Base-by-base conservation (phyloP, 2,329 filamentous ascomycete genomes). In the Cytospora piceae region DNA sequence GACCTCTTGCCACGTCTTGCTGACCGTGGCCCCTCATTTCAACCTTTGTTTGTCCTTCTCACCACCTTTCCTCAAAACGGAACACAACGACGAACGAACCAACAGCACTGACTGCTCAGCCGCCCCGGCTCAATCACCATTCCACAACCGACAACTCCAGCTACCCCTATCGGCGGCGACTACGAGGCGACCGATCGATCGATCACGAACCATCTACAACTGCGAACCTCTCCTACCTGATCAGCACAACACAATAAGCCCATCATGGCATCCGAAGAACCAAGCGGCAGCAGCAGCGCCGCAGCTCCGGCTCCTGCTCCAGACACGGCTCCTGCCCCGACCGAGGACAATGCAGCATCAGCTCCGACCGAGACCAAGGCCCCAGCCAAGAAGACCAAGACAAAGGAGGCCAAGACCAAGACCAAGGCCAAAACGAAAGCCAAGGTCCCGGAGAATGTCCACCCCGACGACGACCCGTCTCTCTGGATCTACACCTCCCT, bases 401-500 rank as follows among this genome's bases (percentile, higher is more conserved):
- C 53, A 57, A 62, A 51, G 62, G 63, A 46, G 27, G 51, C 51
- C 53, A 56, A 37, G 17, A 46, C 66, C 68, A 63, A 63, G 46
- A 24, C 46, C n/a, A 49, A 22, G n/a, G 22, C 46, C 66, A 69
- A 69, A 69, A 59, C 70, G 32, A 66, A 70, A 27, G 63, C 70
- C 59, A 75, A 76, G 56, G 46, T n/a, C 46, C 11, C 46, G 8
- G 42, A 46, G 42, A 49, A 9, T n/a, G n/a, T 22, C 8, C n/a
- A 79, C 81, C 85, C 81, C 75, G 82, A 81, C 70, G 83, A 81
- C 71, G 90, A 92, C 76, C 86, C 90, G 58, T 83, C 89, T 32
- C 88, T 99, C 69, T 99, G 95, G 81, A 90, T 99, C 73, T 97
- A 96, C 81, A 98, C 95, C 67, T 98, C 94, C 61, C 85, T 99